Evolutionary conservation across 495 filamentous ascomycete species (phyloP), one percentile per base, ranked within the genome.

Genomic region (Aspergillus nanangensis): DNA sequence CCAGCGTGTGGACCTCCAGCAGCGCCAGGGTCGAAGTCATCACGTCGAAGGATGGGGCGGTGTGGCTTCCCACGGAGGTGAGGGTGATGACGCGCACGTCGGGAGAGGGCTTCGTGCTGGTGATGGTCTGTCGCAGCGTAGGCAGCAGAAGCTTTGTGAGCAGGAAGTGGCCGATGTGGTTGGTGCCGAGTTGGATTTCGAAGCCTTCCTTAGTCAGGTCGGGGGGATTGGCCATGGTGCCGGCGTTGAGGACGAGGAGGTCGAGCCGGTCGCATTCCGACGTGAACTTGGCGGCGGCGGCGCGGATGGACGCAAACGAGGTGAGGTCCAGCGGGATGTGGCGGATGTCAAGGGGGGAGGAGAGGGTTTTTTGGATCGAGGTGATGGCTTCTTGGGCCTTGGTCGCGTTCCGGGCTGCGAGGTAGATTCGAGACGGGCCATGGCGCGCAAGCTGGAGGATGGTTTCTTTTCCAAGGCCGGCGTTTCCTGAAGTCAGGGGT

Each of bases 101-200:
- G 14, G 52, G 15, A 17, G 31, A 38, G 13, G 41, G 67, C 74
- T 31, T 38, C 34, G 52, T 70, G 38, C 52, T 19, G 62, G 68
- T 5, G 59, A 62, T 29, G 57, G 58, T 36, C 51, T 66, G 54
- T 19, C 68, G 62, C n/a, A 90, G 60, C 1, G 67, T 69, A 1
- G 82, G 77, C 7, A 88, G 67, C 5, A 90, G 66, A 5, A 83
- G 65, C 37, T 77, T 74, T 17, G 79, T 81, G 20, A 90, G 67
- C 7, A 87, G 70, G 31, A 79, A 80, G 52, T 87, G 84, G 4
- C 78, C 81, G 45, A 89, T 59, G 57, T 90, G 78, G 55, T 90
- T 90, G 4, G 79, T 81, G n/a, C 79, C 82, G 47, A 88, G 80
- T 44, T 86, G 81, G 23, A 81, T 70, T 55, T 90, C 84, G 56